These are phyloP conservation scores for Sporisorium scitamineum DNA, from an alignment of 1,284 basidiomycete genomes.

Conservation along the genomic window DNA sequence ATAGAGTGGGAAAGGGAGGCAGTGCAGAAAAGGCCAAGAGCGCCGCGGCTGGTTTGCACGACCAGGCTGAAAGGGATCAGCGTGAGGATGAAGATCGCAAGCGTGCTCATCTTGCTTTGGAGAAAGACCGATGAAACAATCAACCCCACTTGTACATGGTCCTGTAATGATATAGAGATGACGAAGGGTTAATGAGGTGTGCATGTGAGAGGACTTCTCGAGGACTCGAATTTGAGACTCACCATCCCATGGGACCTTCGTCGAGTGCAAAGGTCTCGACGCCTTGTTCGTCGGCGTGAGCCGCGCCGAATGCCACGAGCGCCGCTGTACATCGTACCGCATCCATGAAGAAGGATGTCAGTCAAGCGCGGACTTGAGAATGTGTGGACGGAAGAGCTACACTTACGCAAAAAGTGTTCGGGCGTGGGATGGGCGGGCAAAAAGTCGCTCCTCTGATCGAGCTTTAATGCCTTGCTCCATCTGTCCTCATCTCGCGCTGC, in stretches of 20 bases:
- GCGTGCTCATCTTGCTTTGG: slow-evolving; percentile 33
- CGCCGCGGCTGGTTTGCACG: slow-evolving; percentile 51
- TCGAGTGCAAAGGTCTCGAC: slow-evolving; percentile 27
- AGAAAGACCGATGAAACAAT: slow-evolving; percentile 23
- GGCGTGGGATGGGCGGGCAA: slow-evolving; percentile 41
- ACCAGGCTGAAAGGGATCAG: slow-evolving; percentile 38
- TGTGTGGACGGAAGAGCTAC: not conserved
- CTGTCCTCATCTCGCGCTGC: slow-evolving; percentile 17
- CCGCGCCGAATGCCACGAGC: slow-evolving; percentile 43
- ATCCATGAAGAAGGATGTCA: not conserved
- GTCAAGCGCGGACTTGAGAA: not conserved
- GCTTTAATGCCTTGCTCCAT: slow-evolving; percentile 33
- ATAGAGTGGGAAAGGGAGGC: slow-evolving; percentile 34
- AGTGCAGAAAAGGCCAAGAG: slow-evolving; percentile 48
- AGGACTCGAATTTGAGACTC: slow-evolving; percentile 10
- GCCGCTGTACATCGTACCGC: slow-evolving; percentile 16
- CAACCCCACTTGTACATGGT: slow-evolving; percentile 61
- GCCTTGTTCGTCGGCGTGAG: slow-evolving; percentile 42
- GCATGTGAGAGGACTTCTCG: not conserved
- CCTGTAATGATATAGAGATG: slow-evolving; percentile 41
- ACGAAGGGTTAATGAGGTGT: not conserved
- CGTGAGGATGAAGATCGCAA: slow-evolving; percentile 50
- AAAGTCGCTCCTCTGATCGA: slow-evolving; percentile 38
- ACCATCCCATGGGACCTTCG: slow-evolving; percentile 55
- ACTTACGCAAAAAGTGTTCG: slow-evolving; percentile 56